Conservation (phyloP, 495 filamentous ascomycete species). For the Terfezia boudieri region DNA sequence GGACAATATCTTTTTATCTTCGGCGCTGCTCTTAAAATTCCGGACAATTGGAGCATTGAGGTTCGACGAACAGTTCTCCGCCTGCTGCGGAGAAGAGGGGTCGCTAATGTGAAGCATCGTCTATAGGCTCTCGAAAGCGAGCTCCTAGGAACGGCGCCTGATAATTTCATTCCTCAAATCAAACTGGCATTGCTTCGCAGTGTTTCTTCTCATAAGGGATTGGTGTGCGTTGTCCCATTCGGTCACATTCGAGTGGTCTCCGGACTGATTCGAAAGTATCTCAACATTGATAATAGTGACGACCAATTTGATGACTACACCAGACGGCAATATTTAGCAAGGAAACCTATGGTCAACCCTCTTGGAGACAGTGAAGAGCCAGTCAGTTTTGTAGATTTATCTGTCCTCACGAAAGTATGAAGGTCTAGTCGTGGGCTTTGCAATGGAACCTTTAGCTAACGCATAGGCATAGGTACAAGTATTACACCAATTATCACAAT, state of each 20-base stretch:
- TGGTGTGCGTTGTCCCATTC: constrained; percentile 33
- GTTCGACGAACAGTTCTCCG: not conserved
- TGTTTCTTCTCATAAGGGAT: constrained; percentile 77
- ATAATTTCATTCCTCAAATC: constrained; percentile 45
- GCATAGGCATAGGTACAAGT: constrained; percentile 38
- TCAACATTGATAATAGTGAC: constrained; percentile 26
- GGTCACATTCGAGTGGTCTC: too few relatives aligned
- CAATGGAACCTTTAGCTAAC: too few relatives aligned
- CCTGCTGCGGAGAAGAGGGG: not conserved
- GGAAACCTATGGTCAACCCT: constrained; percentile 59
- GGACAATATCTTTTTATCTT: constrained; percentile 86
- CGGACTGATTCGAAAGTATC: too few relatives aligned
- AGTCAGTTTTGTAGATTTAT: constrained; percentile 53
- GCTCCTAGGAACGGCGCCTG: constrained; percentile 58
- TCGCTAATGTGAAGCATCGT: not conserved
- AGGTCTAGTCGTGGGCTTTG: not conserved
- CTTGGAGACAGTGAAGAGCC: constrained; percentile 49
- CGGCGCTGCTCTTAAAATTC: constrained; percentile 32
- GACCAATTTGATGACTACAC: constrained; percentile 92
- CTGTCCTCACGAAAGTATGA: constrained; percentile 53
- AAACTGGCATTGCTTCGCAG: constrained; percentile 78
- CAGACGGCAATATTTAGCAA: constrained; percentile 66
- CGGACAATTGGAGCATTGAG: constrained; percentile 4
- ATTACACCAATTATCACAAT: constrained; percentile 71
- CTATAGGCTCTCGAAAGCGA: constrained; percentile 69